Conservation (phyloP, 164 flowering plant genomes). For the Vitis amurensis region DNA sequence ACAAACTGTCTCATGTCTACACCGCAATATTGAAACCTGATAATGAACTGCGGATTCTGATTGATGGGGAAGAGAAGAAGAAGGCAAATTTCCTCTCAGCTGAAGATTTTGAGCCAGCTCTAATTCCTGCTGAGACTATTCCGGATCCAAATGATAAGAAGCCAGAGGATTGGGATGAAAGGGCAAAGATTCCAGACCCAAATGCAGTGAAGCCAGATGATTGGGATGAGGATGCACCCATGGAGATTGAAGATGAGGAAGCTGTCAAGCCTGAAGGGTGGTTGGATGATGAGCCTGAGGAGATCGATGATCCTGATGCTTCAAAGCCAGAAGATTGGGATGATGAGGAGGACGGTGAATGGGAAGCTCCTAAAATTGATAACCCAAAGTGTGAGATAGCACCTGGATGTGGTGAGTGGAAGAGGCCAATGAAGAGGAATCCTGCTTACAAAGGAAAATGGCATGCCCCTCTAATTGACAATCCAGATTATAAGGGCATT, state of each 20-base stretch:
- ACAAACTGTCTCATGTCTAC: conserved; percentile 69
- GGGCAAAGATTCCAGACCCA: conserved; percentile 70
- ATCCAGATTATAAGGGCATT: conserved; percentile 26
- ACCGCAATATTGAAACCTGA: conserved; percentile 68
- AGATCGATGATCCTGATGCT: conserved; percentile 76
- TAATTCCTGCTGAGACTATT: conserved; percentile 65
- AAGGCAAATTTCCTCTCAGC: conserved; percentile 52
- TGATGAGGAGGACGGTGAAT: conserved; percentile 89
- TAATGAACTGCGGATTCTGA: conserved; percentile 51
- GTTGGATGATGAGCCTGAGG: conserved; percentile 87
- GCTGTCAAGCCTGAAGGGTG: conserved; percentile 85
- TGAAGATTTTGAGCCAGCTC: conserved; percentile 74
- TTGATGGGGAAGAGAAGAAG: conserved; percentile 81
- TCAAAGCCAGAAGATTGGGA: conserved; percentile 86
- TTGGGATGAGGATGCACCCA: conserved; percentile 87
- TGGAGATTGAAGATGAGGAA: conserved; percentile 79
- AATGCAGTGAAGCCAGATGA: conserved; percentile 74
- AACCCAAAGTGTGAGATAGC: conserved; percentile 72
- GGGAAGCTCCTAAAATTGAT: conserved; percentile 80
- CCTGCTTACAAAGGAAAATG: conserved; percentile 34
- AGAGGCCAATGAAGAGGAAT: conserved; percentile 26
- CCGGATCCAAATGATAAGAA: conserved; percentile 78
- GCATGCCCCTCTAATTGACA: conserved; percentile 24
- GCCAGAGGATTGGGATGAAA: conserved; percentile 92
- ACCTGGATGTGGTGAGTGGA: conserved; percentile 36